phyloP scores from a whole-genome alignment of 106 monocot species.

The Chionographis japonica region DNA sequence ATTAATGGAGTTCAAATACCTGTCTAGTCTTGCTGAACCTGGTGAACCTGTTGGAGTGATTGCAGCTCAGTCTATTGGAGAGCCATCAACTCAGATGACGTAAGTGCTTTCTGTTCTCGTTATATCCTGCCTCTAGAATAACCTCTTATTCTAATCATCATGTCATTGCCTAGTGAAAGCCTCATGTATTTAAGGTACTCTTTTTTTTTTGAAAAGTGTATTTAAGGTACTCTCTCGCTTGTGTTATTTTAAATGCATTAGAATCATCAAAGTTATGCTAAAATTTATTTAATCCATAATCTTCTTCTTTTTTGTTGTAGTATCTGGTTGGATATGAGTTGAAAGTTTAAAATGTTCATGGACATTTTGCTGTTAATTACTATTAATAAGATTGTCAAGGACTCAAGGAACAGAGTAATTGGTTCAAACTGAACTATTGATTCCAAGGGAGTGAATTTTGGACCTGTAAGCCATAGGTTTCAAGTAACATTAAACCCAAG shows the following conservation, averaged over 20 bases:
- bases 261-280: background rate
- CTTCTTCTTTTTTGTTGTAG: too few species aligned
- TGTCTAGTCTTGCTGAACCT: slow-evolving; percentile 78
- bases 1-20: slow-evolving; percentile 69
- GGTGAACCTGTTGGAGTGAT: slow-evolving; percentile 95
- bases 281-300: background rate
- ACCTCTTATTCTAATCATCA: background rate
- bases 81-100: slow-evolving; percentile 99
- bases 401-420: too few species aligned
- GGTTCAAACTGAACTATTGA: too few species aligned
- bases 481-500: too few species aligned
- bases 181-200: background rate
- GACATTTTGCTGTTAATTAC: too few species aligned
- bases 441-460: too few species aligned
- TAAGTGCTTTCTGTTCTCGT: slow-evolving; percentile 24
- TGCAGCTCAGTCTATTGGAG: slow-evolving; percentile 94
- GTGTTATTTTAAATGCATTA: background rate
- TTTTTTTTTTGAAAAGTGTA: background rate
- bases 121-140: background rate
- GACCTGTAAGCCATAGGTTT: too few species aligned
- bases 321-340: too few species aligned
- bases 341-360: too few species aligned
- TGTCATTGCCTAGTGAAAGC: background rate
- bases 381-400: too few species aligned
- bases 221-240: background rate